These are phyloP conservation scores for Magnaporthiopsis poae DNA, from an alignment of 2,329 filamentous ascomycete species.

Conservation along the genomic window DNA sequence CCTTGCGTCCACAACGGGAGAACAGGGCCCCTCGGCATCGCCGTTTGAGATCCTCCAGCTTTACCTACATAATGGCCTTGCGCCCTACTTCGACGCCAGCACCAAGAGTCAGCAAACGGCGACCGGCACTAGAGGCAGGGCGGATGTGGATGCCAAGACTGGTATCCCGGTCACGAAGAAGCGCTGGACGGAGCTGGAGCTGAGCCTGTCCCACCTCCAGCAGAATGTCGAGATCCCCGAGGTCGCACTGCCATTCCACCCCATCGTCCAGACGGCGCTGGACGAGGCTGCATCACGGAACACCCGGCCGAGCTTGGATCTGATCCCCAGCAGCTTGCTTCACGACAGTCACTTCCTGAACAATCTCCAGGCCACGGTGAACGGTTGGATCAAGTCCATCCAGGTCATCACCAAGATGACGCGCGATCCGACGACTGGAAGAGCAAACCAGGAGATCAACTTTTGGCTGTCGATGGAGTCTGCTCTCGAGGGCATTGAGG, in stretches of 20 bases:
- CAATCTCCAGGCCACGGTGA: constrained; percentile 83
- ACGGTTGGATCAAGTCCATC: constrained; percentile 97
- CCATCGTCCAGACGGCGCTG: constrained; percentile 75
- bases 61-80: constrained; percentile 79
- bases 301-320: constrained; percentile 62
- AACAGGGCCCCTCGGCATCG: constrained; percentile 64
- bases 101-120: constrained; percentile 68
- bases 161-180: constrained; percentile 97
- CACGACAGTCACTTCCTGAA: constrained; percentile 89
- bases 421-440: constrained; percentile 64
- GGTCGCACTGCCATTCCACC: constrained; percentile 75
- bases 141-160: constrained; percentile 82
- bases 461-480: constrained; percentile 98
- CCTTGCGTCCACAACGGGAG: constrained; percentile 53
- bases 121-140: constrained; percentile 58
- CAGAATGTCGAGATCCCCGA: constrained; percentile 98
- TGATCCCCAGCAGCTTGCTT: constrained; percentile 66
- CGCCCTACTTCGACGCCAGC: constrained; percentile 94
- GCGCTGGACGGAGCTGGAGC: constrained; percentile 85
- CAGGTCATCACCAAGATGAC: constrained; percentile 92
- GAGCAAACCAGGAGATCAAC: constrained; percentile 94
- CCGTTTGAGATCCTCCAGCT: constrained; percentile 90
- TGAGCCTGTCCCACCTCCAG: constrained; percentile 82
- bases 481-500: constrained; percentile 82
- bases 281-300: constrained; percentile 63